These are phyloP conservation scores for Cavenderia fasciculata DNA, from an alignment of 78 protist species.

Conservation along the genomic window DNA sequence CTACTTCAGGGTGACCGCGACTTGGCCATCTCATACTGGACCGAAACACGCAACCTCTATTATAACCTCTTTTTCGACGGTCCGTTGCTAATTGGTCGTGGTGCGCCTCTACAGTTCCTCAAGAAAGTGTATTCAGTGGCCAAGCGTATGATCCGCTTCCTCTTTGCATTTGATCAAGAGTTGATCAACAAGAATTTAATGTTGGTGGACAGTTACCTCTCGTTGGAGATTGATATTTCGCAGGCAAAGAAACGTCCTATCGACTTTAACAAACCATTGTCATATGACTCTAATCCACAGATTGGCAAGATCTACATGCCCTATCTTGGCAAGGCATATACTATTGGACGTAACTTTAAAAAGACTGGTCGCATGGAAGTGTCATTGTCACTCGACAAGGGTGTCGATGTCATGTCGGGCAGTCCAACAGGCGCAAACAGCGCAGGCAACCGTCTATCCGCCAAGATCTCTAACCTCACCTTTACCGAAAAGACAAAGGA, in stretches of 20 bases:
- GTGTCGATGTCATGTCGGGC: not conserved
- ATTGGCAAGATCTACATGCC: conserved; percentile 61
- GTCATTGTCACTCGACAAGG: conserved; percentile 32
- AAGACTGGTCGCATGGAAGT: conserved; percentile 34
- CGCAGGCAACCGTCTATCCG: not conserved
- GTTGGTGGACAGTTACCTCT: conserved; percentile 60
- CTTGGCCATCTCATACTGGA: conserved; percentile 69
- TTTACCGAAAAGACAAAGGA: conserved; percentile 65
- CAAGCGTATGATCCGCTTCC: conserved; percentile 66
- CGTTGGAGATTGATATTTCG: conserved; percentile 40
- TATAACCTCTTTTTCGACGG: conserved; percentile 62
- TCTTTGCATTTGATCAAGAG: conserved; percentile 75
- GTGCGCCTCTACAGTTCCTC: conserved; percentile 60
- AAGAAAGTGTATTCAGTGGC: conserved; percentile 14
- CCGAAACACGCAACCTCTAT: conserved; percentile 57
- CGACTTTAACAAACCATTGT: conserved; percentile 29
- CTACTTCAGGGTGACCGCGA: conserved; percentile 78
- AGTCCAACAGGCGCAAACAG: not conserved
- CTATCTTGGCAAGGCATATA: conserved; percentile 37
- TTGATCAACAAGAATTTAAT: conserved; percentile 63
- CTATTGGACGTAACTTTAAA: conserved; percentile 52
- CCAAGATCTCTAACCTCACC: conserved; percentile 27
- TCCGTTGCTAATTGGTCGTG: conserved; percentile 32
- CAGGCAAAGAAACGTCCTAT: conserved; percentile 54
- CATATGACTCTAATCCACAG: conserved; percentile 64